Conservation (phyloP, 1,284 basidiomycete species). For the Pascua guehoae region DNA sequence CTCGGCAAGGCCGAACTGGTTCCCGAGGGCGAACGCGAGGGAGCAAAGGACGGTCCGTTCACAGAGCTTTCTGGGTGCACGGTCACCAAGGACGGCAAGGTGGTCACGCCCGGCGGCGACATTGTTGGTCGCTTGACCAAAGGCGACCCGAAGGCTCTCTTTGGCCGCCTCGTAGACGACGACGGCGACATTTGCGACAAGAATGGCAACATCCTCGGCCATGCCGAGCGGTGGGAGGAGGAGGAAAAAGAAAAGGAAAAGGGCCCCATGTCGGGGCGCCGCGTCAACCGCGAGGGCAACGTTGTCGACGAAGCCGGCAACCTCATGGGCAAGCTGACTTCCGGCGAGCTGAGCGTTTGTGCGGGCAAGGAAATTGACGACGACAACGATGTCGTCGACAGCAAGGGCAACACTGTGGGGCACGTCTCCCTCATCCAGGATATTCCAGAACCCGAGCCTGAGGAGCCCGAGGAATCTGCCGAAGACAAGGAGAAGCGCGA, state of each 20-base stretch:
- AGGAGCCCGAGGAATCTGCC: background rate
- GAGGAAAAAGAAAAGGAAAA: constrained; percentile 2
- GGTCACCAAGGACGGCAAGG: constrained; percentile 5
- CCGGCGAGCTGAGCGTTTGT: too few species aligned
- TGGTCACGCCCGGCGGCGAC: background rate
- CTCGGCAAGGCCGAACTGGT: background rate
- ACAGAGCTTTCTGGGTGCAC: background rate
- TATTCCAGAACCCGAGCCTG: background rate
- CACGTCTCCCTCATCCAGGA: constrained; percentile 3
- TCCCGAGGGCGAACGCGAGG: constrained; percentile 1
- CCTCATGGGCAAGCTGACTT: too few species aligned
- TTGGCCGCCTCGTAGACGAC: constrained; percentile 1
- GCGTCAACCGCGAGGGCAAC: background rate
- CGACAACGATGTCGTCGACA: constrained; percentile 1
- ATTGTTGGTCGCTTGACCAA: background rate
- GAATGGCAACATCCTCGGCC: constrained; percentile 4
- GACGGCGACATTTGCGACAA: constrained; percentile 7
- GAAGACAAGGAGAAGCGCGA: constrained; percentile 4
- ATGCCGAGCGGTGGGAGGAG: constrained; percentile 2
- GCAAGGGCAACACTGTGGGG: constrained; percentile 3
- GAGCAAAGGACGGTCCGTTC: background rate
- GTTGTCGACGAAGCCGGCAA: too few species aligned
- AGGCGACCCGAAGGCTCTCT: constrained; percentile 2
- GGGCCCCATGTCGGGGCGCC: background rate
- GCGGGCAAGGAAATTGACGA: too few species aligned